These are phyloP conservation scores for Alternaria brassicicola DNA, from an alignment of 2,329 filamentous ascomycete species.

Conservation along the genomic window DNA sequence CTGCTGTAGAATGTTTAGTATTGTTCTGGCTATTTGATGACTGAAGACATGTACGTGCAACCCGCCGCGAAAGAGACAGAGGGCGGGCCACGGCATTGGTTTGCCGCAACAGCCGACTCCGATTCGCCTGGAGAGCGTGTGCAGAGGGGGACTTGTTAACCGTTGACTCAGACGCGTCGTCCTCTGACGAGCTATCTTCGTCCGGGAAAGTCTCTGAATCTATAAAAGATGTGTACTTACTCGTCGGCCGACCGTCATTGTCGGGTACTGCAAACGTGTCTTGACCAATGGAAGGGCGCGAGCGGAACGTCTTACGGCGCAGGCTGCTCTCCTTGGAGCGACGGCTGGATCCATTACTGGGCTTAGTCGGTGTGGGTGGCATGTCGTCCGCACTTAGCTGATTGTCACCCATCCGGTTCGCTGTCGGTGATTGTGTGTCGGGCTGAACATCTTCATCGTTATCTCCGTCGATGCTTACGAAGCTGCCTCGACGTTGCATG, in stretches of 20 bases:
- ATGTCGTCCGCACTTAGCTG: conserved; percentile 72
- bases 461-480: conserved; percentile 81
- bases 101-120: conserved; percentile 49
- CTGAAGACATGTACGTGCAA: conserved; percentile 21
- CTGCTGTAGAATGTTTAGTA: conserved; percentile 57
- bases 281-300: conserved; percentile 52
- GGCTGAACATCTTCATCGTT: conserved; percentile 69
- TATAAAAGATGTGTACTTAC: conserved; percentile 46
- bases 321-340: conserved; percentile 59
- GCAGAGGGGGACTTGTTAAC: conserved; percentile 36
- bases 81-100: conserved; percentile 46
- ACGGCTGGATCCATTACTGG: conserved; percentile 54
- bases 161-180: conserved; percentile 42
- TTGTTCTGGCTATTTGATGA: conserved; percentile 1
- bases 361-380: conserved; percentile 94
- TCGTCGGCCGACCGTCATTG: conserved; percentile 34
- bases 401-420: conserved; percentile 59
- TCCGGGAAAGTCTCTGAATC: conserved; percentile 28
- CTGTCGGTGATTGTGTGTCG: conserved; percentile 61
- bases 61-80: conserved; percentile 50
- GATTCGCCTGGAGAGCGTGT: conserved; percentile 42
- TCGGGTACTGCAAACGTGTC: conserved; percentile 55
- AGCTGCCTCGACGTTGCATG: conserved; percentile 67
- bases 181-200: conserved; percentile 42
- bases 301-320: conserved; percentile 57